Percentiles rank a stretch among this genome's conserved stretches.
These are phyloP conservation scores for Scutellaria galericulata DNA, from an alignment of 257 asterid genomes.

Conservation along the genomic window DNA sequence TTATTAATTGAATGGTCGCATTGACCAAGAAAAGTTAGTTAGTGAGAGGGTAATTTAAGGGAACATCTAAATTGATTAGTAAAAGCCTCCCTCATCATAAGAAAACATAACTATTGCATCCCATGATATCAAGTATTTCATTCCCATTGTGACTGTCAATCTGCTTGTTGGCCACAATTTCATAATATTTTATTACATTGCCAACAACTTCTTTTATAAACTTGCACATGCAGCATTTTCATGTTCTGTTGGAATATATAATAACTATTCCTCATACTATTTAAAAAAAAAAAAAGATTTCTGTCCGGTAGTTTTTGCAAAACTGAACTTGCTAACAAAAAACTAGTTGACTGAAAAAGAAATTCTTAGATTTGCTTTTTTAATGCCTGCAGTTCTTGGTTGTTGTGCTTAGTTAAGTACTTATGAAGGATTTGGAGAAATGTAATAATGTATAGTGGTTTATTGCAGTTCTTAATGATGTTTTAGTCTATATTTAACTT, in stretches of 20 bases:
- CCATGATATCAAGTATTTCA: background rate
- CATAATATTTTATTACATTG: background rate
- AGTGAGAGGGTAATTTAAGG: too few species aligned
- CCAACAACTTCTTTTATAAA: background rate
- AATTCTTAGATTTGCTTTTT: too few species aligned
- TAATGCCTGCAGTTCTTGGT: background rate
- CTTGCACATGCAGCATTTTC: background rate
- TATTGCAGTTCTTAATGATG: background rate
- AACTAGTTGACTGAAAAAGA: background rate
- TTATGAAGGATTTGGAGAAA: background rate
- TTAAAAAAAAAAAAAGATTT: background rate
- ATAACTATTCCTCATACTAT: too few species aligned
- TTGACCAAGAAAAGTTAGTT: too few species aligned
- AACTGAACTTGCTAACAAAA: slow-evolving; percentile 9
- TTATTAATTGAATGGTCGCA: too few species aligned
- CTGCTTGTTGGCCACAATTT: background rate
- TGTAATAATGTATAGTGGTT: background rate
- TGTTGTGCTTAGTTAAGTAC: slow-evolving; percentile 1
- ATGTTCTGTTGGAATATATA: background rate
- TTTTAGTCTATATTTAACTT: background rate
- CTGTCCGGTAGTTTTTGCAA: background rate
- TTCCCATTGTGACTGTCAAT: background rate
- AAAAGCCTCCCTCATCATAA: too few species aligned
- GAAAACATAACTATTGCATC: background rate
- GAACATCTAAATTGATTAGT: too few species aligned